Conservation (phyloP, 2,329 filamentous ascomycete species). For the Aspergillus alliaceus region DNA sequence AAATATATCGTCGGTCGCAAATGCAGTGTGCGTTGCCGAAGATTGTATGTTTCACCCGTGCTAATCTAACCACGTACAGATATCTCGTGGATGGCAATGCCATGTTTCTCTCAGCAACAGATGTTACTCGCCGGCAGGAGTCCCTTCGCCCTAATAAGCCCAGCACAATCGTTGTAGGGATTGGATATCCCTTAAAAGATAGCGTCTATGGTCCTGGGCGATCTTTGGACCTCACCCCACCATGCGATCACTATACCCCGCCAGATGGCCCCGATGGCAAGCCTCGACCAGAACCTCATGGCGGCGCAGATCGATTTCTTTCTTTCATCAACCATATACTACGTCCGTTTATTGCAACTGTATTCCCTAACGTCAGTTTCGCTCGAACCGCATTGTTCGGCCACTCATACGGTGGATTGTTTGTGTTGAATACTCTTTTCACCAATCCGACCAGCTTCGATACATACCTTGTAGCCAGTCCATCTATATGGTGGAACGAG, state of each 20-base stretch:
- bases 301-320: conserved; percentile 49
- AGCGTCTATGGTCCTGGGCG: conserved; percentile 23
- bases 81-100: conserved; percentile 32
- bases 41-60: background rate
- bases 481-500: conserved; percentile 51
- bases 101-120: conserved; percentile 27
- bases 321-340: conserved; percentile 42
- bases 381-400: conserved; percentile 48
- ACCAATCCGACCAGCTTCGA: conserved; percentile 45
- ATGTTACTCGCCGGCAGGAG: conserved; percentile 21
- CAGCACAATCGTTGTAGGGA: conserved; percentile 25
- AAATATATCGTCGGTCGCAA: conserved; percentile 4
- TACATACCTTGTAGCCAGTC: conserved; percentile 48
- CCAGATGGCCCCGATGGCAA: conserved; percentile 27
- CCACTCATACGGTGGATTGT: conserved; percentile 53
- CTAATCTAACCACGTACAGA: conserved; percentile 7
- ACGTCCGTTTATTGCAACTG: conserved; percentile 31
- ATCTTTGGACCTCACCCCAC: conserved; percentile 22
- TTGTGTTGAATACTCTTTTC: conserved; percentile 48
- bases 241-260: conserved; percentile 16
- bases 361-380: conserved; percentile 32
- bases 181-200: conserved; percentile 23
- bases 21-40: conserved; percentile 19
- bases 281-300: conserved; percentile 24
- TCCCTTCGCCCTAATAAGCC: conserved; percentile 11